Conservation (phyloP, 495 filamentous ascomycete species). For the Trichoderma virens region DNA sequence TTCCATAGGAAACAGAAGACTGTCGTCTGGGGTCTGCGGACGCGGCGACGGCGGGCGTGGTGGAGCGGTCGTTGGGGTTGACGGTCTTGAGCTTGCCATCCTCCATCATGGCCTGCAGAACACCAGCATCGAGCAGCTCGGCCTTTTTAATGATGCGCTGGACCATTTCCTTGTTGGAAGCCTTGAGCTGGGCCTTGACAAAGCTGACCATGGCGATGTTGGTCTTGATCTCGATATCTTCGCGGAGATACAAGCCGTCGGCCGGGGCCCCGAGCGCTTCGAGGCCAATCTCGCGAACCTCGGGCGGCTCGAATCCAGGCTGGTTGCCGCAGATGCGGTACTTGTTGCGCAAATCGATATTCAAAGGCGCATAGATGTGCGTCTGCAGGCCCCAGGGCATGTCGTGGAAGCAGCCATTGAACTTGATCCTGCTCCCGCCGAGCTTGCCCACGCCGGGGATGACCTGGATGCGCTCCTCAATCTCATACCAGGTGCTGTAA, state of each 20-base stretch:
- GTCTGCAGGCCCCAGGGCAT: slow-evolving; percentile 62
- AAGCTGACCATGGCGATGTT: slow-evolving; percentile 59
- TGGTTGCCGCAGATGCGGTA: slow-evolving; percentile 53
- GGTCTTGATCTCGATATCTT: slow-evolving; percentile 68
- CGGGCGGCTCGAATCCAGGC: slow-evolving; percentile 50
- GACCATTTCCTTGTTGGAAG: slow-evolving; percentile 57
- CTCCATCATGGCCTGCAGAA: slow-evolving; percentile 42
- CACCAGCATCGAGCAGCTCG: slow-evolving; percentile 40
- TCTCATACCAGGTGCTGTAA: slow-evolving; percentile 64
- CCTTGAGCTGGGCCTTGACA: slow-evolving; percentile 62
- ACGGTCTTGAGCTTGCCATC: slow-evolving; percentile 42
- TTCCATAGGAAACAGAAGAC: slow-evolving; percentile 11
- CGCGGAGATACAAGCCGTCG: slow-evolving; percentile 63
- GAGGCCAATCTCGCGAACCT: slow-evolving; percentile 49
- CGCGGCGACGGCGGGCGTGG: slow-evolving; percentile 20
- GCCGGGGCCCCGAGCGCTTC: slow-evolving; percentile 42
- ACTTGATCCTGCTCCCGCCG: slow-evolving; percentile 55
- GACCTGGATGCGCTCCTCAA: slow-evolving; percentile 56
- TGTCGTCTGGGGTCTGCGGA: slow-evolving; percentile 27
- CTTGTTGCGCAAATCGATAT: slow-evolving; percentile 42
- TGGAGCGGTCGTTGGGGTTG: slow-evolving; percentile 35
- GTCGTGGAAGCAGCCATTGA: slow-evolving; percentile 71
- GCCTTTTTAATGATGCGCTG: slow-evolving; percentile 61
- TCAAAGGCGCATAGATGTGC: slow-evolving; percentile 62
- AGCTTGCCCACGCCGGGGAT: slow-evolving; percentile 54